Conservation (phyloP, 768 basidiomycete species). For the Terana coerulea region DNA sequence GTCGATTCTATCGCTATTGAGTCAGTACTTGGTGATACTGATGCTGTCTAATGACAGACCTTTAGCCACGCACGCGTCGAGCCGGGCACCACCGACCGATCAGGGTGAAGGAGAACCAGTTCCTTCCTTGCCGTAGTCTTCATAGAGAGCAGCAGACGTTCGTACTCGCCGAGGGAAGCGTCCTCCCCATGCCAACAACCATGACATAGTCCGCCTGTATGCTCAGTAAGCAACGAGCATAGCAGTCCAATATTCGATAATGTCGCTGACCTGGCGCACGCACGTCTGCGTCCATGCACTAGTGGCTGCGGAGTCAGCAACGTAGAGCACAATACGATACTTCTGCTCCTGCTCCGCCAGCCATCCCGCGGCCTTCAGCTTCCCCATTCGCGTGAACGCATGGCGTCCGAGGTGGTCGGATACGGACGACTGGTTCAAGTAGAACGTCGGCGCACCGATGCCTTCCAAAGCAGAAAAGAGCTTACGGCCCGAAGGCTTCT, state of each 20-base stretch:
- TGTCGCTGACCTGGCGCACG: conserved; percentile 75
- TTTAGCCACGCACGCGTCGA: conserved; percentile 96
- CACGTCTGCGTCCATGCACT: conserved; percentile 99
- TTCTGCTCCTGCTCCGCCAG: conserved; percentile 93
- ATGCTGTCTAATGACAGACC: too few species aligned
- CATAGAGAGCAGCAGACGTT: conserved; percentile 87
- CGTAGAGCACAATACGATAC: conserved; percentile 90
- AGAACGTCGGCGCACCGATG: conserved; percentile 90
- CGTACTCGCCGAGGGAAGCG: conserved; percentile 88
- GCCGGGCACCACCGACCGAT: conserved; percentile 83
- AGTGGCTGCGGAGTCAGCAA: conserved; percentile 91
- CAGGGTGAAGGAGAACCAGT: conserved; percentile 88
- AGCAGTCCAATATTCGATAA: not conserved
- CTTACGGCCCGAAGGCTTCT: conserved; percentile 84
- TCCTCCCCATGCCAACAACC: conserved; percentile 95
- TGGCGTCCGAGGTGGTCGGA: conserved; percentile 90
- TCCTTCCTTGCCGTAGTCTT: conserved; percentile 99
- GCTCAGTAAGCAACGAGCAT: not conserved
- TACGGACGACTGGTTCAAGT: conserved; percentile 90
- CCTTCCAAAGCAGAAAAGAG: conserved; percentile 85
- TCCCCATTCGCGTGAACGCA: conserved; percentile 95
- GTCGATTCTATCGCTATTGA: conserved; percentile 62
- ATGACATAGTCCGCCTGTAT: conserved; percentile 85
- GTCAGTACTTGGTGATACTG: not conserved
- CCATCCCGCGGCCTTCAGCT: conserved; percentile 93